phyloP scores from a whole-genome alignment of 2,329 filamentous ascomycete genomes.

The Colletotrichum tropicale region DNA sequence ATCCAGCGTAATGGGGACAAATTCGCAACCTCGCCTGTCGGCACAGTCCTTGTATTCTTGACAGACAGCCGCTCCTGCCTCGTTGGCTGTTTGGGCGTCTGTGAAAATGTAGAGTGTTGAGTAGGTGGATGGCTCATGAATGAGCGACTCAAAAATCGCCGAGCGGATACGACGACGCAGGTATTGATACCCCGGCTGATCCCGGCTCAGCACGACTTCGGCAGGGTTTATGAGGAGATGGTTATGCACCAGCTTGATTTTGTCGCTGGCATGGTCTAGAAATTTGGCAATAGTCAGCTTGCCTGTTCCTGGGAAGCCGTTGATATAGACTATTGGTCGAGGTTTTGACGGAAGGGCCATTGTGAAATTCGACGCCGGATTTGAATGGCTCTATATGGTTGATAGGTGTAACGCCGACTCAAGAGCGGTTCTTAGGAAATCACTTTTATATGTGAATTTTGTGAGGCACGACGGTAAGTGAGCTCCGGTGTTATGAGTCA shows the following conservation, averaged over 20 bases:
- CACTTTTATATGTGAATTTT: fast-evolving
- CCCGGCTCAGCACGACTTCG: neutral
- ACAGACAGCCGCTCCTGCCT: neutral
- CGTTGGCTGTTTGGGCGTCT: neutral
- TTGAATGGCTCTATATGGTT: too few species aligned
- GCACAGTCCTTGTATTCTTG: neutral
- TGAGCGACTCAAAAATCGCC: neutral
- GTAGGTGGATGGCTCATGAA: neutral
- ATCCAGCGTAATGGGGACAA: neutral
- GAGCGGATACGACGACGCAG: neutral
- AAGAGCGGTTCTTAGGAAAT: fast-evolving
- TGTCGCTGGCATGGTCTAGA: conserved; percentile 20
- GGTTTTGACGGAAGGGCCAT: neutral
- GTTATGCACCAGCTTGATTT: conserved; percentile 31
- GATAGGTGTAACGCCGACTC: too few species aligned
- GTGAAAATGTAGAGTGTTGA: neutral
- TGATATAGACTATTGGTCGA: conserved; percentile 27
- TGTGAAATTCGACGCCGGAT: too few species aligned
- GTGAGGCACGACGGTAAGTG: neutral
- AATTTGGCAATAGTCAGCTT: conserved; percentile 31
- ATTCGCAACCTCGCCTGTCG: neutral
- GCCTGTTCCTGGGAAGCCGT: conserved; percentile 33
- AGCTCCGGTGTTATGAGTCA: neutral
- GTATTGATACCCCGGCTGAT: neutral
- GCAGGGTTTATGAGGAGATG: conserved; percentile 29